These are phyloP conservation scores for Ziziphus jujuba DNA, from an alignment of 306 rosid species.

Conservation along the genomic window DNA sequence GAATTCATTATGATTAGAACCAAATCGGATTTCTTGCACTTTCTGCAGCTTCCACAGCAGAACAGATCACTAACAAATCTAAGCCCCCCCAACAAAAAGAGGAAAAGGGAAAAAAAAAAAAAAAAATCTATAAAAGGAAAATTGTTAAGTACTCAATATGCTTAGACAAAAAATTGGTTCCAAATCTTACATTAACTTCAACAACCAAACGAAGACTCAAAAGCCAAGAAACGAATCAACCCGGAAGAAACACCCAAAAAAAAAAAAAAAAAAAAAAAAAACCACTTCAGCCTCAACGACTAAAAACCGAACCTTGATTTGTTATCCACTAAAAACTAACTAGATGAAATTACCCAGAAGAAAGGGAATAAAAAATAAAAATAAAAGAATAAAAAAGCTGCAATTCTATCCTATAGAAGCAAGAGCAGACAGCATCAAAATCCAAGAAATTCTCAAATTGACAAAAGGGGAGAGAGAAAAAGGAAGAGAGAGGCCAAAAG, in stretches of 20 bases:
- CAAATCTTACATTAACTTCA: slow-evolving; percentile 8
- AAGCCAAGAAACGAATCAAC: neutral
- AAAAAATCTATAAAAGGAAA: too few relatives aligned
- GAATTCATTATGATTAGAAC: too few relatives aligned
- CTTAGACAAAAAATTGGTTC: neutral
- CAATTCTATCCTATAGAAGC: neutral
- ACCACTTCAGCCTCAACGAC: neutral
- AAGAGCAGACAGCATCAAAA: neutral
- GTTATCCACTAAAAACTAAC: too few relatives aligned
- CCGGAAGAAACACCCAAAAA: too few relatives aligned
- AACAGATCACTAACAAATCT: too few relatives aligned
- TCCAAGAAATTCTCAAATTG: slow-evolving; percentile 31
- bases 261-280: slow-evolving; percentile 1
- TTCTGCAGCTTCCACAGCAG: too few relatives aligned
- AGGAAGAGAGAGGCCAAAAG: slow-evolving; percentile 1
- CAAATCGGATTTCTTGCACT: too few relatives aligned
- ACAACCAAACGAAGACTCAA: neutral
- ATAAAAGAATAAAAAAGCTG: neutral
- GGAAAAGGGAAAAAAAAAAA: too few relatives aligned
- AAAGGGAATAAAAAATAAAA: too few relatives aligned
- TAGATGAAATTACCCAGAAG: neutral
- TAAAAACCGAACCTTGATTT: too few relatives aligned
- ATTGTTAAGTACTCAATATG: too few relatives aligned
- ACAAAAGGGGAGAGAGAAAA: neutral
- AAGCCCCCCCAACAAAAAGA: too few relatives aligned